Percentiles rank a stretch among this genome's conserved stretches.
These are phyloP conservation scores for Hypoxylon sp. DNA, from an alignment of 2,329 filamentous ascomycete genomes.

Conservation along the genomic window DNA sequence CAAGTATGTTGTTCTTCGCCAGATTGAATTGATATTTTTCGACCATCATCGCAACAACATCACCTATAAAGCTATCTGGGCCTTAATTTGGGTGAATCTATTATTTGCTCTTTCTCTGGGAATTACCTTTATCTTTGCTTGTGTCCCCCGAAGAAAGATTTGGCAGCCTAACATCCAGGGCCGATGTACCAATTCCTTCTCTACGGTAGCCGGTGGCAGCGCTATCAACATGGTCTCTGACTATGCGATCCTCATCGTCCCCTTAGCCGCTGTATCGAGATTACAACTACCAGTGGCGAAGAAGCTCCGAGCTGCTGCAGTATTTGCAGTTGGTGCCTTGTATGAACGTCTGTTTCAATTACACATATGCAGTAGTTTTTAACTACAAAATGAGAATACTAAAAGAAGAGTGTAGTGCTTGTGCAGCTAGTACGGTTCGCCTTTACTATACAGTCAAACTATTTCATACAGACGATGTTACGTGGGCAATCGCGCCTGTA, in stretches of 20 bases:
- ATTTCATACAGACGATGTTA: slow-evolving; percentile 7
- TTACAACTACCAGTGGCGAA: slow-evolving; percentile 41
- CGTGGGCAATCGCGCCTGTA: slow-evolving; percentile 19
- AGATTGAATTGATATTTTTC: slow-evolving; percentile 37
- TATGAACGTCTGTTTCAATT: slow-evolving; percentile 15
- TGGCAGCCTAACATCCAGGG: slow-evolving; percentile 32
- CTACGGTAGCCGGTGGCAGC: slow-evolving; percentile 6
- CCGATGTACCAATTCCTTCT: slow-evolving; percentile 25
- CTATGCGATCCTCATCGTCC: slow-evolving; percentile 40
- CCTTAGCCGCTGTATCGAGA: slow-evolving; percentile 33
- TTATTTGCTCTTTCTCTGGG: slow-evolving; percentile 13
- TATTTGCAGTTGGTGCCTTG: slow-evolving; percentile 44
- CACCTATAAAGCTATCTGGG: background rate
- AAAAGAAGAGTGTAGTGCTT: slow-evolving; percentile 14
- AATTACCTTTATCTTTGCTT: slow-evolving; percentile 31
- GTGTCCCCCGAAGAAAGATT: slow-evolving; percentile 35
- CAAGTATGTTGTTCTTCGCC: slow-evolving; percentile 39
- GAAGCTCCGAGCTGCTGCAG: slow-evolving; percentile 36
- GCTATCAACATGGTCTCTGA: slow-evolving; percentile 43
- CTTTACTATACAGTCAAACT: slow-evolving; percentile 31
- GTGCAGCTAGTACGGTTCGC: slow-evolving; percentile 24
- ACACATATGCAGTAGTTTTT: background rate
- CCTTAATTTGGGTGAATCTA: slow-evolving; percentile 31
- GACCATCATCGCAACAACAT: slow-evolving; percentile 6
- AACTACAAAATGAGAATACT: background rate